Percentiles rank a stretch among this genome's conserved stretches.
phyloP scores from a whole-genome alignment of 1,139 yeast species.

The Candida gigantensis region DNA sequence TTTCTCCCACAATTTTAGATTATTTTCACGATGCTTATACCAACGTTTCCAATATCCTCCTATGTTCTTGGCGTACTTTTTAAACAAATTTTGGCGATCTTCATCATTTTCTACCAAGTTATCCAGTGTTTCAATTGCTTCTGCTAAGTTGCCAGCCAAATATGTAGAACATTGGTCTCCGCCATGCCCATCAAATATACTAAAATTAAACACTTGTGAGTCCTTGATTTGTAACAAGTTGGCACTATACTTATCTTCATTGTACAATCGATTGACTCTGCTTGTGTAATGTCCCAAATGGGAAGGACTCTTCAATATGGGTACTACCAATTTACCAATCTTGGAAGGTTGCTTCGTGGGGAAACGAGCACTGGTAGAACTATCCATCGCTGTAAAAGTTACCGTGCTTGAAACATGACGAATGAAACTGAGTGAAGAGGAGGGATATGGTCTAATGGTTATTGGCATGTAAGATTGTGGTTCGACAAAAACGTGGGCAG shows the following conservation, averaged over 20 bases:
- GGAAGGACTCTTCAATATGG: constrained; percentile 66
- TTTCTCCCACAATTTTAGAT: constrained; percentile 40
- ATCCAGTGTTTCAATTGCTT: constrained; percentile 51
- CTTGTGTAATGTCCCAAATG: constrained; percentile 80
- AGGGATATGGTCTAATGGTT: neutral
- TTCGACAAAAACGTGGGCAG: no score
- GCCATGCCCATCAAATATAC: constrained; percentile 93
- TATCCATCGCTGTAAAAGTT: constrained; percentile 30
- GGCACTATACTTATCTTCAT: constrained; percentile 79
- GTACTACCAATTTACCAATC: constrained; percentile 43
- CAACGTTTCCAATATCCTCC: constrained; percentile 93
- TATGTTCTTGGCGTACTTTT: constrained; percentile 54
- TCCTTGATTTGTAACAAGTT: constrained; percentile 26
- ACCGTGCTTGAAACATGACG: constrained; percentile 25
- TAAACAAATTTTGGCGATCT: constrained; percentile 38
- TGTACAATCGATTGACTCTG: constrained; percentile 72
- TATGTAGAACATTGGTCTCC: constrained; percentile 73
- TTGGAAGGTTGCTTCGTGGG: constrained; percentile 17
- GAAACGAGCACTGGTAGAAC: constrained; percentile 16
- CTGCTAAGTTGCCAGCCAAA: constrained; percentile 54
- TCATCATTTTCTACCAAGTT: constrained; percentile 25
- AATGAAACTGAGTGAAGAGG: neutral
- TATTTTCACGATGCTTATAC: constrained; percentile 50
- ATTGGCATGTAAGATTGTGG: constrained; percentile 4
- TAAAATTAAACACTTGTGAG: constrained; percentile 54